Base-by-base conservation (phyloP, 768 basidiomycete species). In the Trametes maxima region DNA sequence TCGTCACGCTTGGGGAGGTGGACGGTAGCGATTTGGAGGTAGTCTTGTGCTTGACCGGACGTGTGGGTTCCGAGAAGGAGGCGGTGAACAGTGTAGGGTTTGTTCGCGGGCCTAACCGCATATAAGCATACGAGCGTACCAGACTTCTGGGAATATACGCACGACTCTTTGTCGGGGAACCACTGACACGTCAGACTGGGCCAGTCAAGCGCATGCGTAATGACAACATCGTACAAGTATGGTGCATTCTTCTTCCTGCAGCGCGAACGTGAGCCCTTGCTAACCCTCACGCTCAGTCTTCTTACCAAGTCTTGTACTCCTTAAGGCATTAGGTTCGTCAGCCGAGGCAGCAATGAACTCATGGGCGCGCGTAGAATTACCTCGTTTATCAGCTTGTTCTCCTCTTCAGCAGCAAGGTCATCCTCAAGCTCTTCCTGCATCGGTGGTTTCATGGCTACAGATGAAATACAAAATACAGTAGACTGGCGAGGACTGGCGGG, bases 141-240 rank as follows among this genome's bases (percentile, higher is more conserved):
- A 59, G 24, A n/a, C 33, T 42, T 11, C 33, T 42, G 37, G 48
- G 51, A 28, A 46, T 36, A 56, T 12, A 76, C 92, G 70, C 68
- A 95, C 95, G 86, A 85, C 76, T 98, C 93, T 74, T 87, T 89
- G 80, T 99, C 97, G 0, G 97, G 97, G 75, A 99, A 92, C 97
- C 97, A 99, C 77, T 98, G 97, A 73, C 93, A 95, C 5, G 97
- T 99, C 70, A 99, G 73, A 70, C 89, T 94, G 19, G 97, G 97
- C 97, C 97, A 99, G 75, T 97, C 94, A 51, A 98, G 82, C 35
- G 96, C 96, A 73, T 98, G 96, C 1, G 96, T 98, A 69, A 99
- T 89, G 65, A 99, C 93, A 22, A 96, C 82, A 75, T 99, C 97
- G 74, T 99, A 99, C 14, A 98, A 85, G 77, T 96, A 98, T 13